Base-by-base conservation (phyloP, 768 basidiomycete species). In the Suillus lakei region DNA sequence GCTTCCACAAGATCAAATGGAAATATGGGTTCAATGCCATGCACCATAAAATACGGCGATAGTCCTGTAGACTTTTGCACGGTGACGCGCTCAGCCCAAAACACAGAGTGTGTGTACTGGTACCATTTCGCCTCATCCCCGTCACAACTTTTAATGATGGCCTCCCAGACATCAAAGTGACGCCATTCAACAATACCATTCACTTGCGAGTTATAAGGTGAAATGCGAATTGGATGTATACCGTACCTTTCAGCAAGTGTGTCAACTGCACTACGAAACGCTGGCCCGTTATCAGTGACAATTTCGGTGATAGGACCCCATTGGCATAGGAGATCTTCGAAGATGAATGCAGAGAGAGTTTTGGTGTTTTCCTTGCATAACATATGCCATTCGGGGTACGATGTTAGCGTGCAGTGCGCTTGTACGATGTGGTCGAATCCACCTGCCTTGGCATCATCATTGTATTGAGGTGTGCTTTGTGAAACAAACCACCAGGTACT, bases 11-110 rank as follows among this genome's bases (percentile, higher is more conserved):
- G 34, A 34, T 80, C 74, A 54, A 77, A 75, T 0, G 74, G 66
- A 23, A 80, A 71, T 0, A 80, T 54, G 0, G 76, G 74, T 16
- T 78, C 70, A 0, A 70, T 39, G 4, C 80, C 74, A 61, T 80
- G 54, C 1, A 59, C 55, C 21, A 64, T 60, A 6, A 43, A 68
- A 68, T 65, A 65, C 1, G 61, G 64, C 2, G 58, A 64, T 12
- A 43, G 32, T 0, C 56, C 23, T 3, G n/a, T 50, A n/a, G n/a
- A n/a, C n/a, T n/a, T n/a, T n/a, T n/a, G n/a, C n/a, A n/a, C n/a
- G n/a, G n/a, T n/a, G n/a, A n/a, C n/a, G n/a, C n/a, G n/a, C n/a
- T n/a, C n/a, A n/a, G n/a, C n/a, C n/a, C n/a, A n/a, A n/a, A n/a
- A n/a, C n/a, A n/a, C n/a, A n/a, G n/a, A n/a, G n/a, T n/a, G n/a